phyloP scores from a whole-genome alignment of 2,329 filamentous ascomycete species.

The Fusarium tupiense region DNA sequence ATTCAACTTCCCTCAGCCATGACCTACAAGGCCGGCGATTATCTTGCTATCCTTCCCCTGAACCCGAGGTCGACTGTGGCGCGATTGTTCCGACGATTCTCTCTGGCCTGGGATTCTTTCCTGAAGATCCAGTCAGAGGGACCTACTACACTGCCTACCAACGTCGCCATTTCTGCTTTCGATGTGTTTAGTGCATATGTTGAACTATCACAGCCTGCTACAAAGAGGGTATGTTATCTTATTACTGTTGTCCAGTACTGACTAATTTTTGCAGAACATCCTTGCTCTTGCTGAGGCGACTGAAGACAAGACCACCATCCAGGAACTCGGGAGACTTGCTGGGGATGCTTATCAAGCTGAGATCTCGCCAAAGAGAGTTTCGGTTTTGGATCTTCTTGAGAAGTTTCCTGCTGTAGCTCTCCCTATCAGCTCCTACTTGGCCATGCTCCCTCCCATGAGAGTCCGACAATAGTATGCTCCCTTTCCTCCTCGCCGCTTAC shows the following conservation, averaged over 20 bases:
- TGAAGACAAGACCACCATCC: constrained; percentile 54
- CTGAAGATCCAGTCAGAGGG: constrained; percentile 67
- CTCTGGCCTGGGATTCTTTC: constrained; percentile 74
- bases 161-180: constrained; percentile 66
- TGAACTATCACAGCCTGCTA: constrained; percentile 77
- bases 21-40: constrained; percentile 78
- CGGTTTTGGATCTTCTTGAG: constrained; percentile 76
- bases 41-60: constrained; percentile 77
- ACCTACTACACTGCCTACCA: constrained; percentile 64
- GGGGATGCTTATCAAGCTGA: constrained; percentile 59
- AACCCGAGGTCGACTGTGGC: constrained; percentile 72
- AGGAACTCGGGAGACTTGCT: constrained; percentile 58
- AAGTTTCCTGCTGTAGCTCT: constrained; percentile 67
- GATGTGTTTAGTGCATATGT: constrained; percentile 76
- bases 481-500: not conserved
- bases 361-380: constrained; percentile 66
- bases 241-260: not conserved
- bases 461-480: constrained; percentile 71
- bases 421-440: constrained; percentile 73
- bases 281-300: constrained; percentile 59
- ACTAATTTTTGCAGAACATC: constrained; percentile 46
- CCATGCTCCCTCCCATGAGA: constrained; percentile 80
- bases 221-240: constrained; percentile 63
- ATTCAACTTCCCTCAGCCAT: constrained; percentile 73
- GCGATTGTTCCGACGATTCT: constrained; percentile 72